Percentiles rank a stretch among this genome's conserved stretches.
These are phyloP conservation scores for Syzygium aromaticum DNA, from an alignment of 345 rosid genomes.

Conservation along the genomic window DNA sequence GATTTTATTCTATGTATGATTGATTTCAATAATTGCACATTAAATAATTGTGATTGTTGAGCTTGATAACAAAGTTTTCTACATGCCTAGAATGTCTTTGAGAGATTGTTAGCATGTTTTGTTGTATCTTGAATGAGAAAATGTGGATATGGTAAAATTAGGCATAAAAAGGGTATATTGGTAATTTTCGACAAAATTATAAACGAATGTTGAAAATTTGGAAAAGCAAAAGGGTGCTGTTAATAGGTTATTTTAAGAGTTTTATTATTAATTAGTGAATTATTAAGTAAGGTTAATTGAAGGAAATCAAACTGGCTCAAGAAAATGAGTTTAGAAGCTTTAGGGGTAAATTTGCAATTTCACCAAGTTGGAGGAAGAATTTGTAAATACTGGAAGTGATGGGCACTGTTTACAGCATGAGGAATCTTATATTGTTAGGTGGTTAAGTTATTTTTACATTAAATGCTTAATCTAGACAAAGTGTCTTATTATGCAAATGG, in stretches of 20 bases:
- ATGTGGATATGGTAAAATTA: background rate
- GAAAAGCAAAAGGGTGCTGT: background rate
- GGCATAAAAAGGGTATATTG: background rate
- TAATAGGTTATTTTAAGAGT: background rate
- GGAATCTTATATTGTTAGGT: background rate
- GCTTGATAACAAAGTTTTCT: background rate
- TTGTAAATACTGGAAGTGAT: fast-evolving
- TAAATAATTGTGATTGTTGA: background rate
- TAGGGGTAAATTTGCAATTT: background rate
- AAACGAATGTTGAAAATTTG: background rate
- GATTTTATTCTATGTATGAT: background rate
- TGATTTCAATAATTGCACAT: background rate
- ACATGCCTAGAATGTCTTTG: background rate
- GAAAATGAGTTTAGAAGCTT: background rate
- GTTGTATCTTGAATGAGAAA: background rate
- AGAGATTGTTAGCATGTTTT: background rate
- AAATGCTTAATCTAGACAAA: background rate
- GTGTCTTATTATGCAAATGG: background rate
- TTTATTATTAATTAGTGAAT: background rate
- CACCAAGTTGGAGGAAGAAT: background rate
- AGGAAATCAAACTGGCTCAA: background rate
- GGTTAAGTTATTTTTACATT: background rate
- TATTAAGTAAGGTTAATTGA: background rate
- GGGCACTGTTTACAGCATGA: background rate
- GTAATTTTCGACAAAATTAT: background rate